These are phyloP conservation scores for Wickerhamiella occidentalis DNA, from an alignment of 805 yeast species.

Conservation along the genomic window DNA sequence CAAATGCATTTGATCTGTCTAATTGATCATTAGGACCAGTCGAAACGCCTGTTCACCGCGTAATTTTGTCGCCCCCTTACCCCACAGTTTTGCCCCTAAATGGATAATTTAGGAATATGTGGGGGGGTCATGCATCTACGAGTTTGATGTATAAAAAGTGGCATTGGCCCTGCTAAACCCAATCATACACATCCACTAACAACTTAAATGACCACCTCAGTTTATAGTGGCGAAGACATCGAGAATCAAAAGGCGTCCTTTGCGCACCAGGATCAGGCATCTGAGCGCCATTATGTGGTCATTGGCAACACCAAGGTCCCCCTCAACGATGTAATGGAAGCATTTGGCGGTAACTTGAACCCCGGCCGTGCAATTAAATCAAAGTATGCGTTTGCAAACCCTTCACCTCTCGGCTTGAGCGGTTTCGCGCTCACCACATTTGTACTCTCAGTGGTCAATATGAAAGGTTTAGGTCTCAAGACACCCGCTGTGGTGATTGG, in stretches of 20 bases:
- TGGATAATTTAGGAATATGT: no score
- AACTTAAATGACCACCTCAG: neutral
- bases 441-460: slow-evolving; percentile 43
- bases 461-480: slow-evolving; percentile 42
- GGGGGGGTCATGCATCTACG: no score
- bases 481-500: slow-evolving; percentile 46
- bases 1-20: no score
- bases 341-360: slow-evolving; percentile 64
- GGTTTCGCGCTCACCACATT: slow-evolving; percentile 56
- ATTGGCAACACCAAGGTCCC: slow-evolving; percentile 63
- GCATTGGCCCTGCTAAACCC: no score
- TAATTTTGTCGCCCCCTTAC: no score
- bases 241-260: neutral
- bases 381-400: slow-evolving; percentile 47
- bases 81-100: no score
- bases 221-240: neutral
- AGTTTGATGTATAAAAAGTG: no score
- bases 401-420: slow-evolving; percentile 51
- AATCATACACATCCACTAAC: no score
- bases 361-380: slow-evolving; percentile 57
- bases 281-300: slow-evolving; percentile 47
- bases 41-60: no score
- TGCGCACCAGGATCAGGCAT: neutral
- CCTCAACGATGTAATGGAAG: slow-evolving; percentile 31
- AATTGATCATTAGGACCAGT: no score